These are phyloP conservation scores for Schwanniomyces yamadae DNA, from an alignment of 805 yeast genomes.

Conservation along the genomic window DNA sequence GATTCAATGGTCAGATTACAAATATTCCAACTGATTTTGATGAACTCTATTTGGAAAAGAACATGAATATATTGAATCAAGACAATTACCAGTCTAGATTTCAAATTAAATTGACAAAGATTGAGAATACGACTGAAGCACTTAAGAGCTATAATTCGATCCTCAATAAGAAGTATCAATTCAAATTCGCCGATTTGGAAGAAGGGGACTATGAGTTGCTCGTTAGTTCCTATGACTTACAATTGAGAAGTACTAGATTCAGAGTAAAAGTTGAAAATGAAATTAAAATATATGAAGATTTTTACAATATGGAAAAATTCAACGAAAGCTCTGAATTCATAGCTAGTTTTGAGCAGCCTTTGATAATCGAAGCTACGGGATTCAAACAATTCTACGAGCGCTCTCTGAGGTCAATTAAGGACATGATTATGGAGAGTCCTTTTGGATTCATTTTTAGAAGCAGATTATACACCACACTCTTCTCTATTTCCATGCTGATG, in stretches of 20 bases:
- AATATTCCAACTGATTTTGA: constrained; percentile 26
- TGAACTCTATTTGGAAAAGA: constrained; percentile 11
- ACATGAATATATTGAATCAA: constrained; percentile 29
- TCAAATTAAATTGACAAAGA: constrained; percentile 20
- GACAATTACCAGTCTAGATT: constrained; percentile 33
- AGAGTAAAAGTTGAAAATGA: constrained; percentile 23
- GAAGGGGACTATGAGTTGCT: constrained; percentile 35
- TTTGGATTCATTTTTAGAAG: constrained; percentile 41
- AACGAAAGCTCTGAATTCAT: constrained; percentile 18
- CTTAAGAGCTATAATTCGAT: constrained; percentile 10
- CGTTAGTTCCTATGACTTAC: constrained; percentile 37
- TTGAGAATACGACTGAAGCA: constrained; percentile 1
- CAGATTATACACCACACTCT: constrained; percentile 33
- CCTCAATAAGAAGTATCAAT: constrained; percentile 26
- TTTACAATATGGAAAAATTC: constrained; percentile 13
- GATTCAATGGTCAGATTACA: constrained; percentile 24
- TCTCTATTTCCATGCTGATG: constrained; percentile 24
- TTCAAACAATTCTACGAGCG: constrained; percentile 35
- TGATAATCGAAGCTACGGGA: constrained; percentile 19
- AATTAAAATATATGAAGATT: constrained; percentile 20
- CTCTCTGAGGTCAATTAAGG: constrained; percentile 27
- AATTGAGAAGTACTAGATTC: constrained; percentile 23
- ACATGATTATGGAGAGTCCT: constrained; percentile 39
- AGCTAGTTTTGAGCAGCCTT: constrained; percentile 16
- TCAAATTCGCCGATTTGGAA: constrained; percentile 20